These are phyloP conservation scores for Kokia cookei DNA, from an alignment of 441 rosid species.

Conservation along the genomic window DNA sequence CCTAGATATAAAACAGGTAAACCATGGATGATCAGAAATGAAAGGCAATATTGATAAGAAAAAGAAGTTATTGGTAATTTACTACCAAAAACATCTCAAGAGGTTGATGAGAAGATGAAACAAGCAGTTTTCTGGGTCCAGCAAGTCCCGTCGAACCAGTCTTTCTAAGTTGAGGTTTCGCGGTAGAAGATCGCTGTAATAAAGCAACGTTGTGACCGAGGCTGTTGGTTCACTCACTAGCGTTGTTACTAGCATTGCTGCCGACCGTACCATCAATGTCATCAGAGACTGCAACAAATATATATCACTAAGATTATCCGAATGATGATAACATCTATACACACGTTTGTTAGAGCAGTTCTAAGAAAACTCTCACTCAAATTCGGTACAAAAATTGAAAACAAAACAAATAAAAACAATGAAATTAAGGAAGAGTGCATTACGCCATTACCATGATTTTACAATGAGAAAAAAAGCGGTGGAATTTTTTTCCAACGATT, in stretches of 20 bases:
- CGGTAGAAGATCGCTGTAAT: conserved; percentile 45
- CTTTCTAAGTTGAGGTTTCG: conserved; percentile 33
- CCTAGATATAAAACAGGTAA: background rate
- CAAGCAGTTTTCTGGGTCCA: conserved; percentile 32
- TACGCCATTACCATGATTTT: background rate
- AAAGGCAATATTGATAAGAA: background rate
- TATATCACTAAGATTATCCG: background rate
- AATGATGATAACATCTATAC: background rate
- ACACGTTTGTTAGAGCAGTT: background rate
- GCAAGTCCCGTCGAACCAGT: conserved; percentile 35
- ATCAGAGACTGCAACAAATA: conserved; percentile 24
- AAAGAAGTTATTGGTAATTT: background rate
- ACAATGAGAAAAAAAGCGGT: background rate
- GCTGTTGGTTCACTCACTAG: conserved; percentile 30
- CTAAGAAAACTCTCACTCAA: background rate
- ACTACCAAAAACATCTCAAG: conserved; percentile 46
- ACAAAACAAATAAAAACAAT: background rate
- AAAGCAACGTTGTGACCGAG: conserved; percentile 35
- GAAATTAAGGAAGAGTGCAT: background rate
- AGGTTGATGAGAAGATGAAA: conserved; percentile 33
- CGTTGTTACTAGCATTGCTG: conserved; percentile 20
- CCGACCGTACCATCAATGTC: conserved; percentile 30
- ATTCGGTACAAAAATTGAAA: background rate
- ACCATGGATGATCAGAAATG: background rate
- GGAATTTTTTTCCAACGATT: background rate